Evolutionary conservation across 768 basidiomycete genomes (phyloP), one percentile per base, ranked within the genome.

Genomic region (Termitomyces sp.): DNA sequence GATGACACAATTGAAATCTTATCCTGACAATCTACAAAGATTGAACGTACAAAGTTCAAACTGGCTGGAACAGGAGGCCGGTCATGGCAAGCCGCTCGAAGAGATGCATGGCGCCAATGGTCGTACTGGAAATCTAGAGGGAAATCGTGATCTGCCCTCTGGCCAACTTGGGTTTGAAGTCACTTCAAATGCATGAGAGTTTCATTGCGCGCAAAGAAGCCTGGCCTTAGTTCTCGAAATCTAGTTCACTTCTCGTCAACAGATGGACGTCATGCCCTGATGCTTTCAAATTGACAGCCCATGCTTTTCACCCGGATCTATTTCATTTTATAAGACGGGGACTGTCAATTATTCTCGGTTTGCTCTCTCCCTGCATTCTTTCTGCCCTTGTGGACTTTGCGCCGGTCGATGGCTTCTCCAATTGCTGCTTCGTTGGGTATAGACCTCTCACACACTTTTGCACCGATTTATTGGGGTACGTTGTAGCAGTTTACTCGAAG

Each of bases 391-490:
- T 31, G n/a, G 5, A 48, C 33, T 26, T 37, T 14, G 10, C 19
- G 14, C 26, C 14, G 15, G 28, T 26, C 23, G 14, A 21, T 35
- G 11, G n/a, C 19, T 23, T 55, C 54, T 19, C n/a, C 43, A 11
- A n/a, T 21, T 14, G 51, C 38, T 19, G 37, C 17, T 15, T 30
- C 19, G 33, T 44, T 12, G 45, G 47, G 51, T 42, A 66, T 68
- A 30, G 61, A 71, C 53, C 57, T 70, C 52, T 58, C 60, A 8
- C 49, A 58, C 11, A 61, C 61, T n/a, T 69, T 71, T 55, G 66
- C 66, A 41, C 70, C 71, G 1, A 60, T 73, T 33, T 73, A 66
- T 53, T 73, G 70, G 70, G 70, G 71, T 72, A 42, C 10, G 59
- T 48, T 6, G 26, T 42, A 28, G 40, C 8, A 35, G 31, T 8